Conservation (phyloP, 164 flowering plant species). For the Vitis rotundifolia region DNA sequence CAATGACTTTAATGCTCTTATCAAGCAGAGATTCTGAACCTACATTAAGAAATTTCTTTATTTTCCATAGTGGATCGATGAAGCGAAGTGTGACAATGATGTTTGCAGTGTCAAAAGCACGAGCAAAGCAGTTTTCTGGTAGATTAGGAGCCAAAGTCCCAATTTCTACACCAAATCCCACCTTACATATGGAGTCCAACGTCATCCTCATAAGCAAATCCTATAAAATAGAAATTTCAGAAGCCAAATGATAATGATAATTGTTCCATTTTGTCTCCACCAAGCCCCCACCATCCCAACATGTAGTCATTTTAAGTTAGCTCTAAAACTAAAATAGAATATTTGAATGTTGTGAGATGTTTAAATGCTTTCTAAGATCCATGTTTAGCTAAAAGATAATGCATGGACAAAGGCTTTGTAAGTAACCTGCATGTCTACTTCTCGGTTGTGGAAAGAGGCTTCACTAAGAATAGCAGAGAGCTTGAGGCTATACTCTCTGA, state of each 20-base stretch:
- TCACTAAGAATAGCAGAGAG: constrained; percentile 61
- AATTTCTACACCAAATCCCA: constrained; percentile 94
- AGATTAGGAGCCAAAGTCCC: constrained; percentile 73
- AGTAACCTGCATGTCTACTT: constrained; percentile 87
- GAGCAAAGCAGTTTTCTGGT: constrained; percentile 71
- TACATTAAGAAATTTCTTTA: constrained; percentile 64
- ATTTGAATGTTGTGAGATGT: background rate
- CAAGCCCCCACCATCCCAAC: no score
- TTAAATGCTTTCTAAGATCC: no score
- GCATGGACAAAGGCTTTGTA: background rate
- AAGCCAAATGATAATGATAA: background rate
- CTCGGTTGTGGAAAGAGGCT: constrained; percentile 43
- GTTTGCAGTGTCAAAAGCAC: constrained; percentile 87
- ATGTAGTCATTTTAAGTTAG: no score
- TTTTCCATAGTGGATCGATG: constrained; percentile 84
- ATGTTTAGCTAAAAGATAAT: background rate
- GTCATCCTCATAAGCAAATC: constrained; percentile 96
- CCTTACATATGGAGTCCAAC: constrained; percentile 91
- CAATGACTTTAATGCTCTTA: constrained; percentile 64
- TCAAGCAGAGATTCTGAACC: constrained; percentile 86
- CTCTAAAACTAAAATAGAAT: background rate
- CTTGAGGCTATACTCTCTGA: constrained; percentile 80
- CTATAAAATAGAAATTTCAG: constrained; percentile 27
- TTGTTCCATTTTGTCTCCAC: background rate
- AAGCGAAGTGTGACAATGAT: constrained; percentile 77